phyloP scores from a whole-genome alignment of 2,329 filamentous ascomycete genomes.

The Penicillium concentricum region DNA sequence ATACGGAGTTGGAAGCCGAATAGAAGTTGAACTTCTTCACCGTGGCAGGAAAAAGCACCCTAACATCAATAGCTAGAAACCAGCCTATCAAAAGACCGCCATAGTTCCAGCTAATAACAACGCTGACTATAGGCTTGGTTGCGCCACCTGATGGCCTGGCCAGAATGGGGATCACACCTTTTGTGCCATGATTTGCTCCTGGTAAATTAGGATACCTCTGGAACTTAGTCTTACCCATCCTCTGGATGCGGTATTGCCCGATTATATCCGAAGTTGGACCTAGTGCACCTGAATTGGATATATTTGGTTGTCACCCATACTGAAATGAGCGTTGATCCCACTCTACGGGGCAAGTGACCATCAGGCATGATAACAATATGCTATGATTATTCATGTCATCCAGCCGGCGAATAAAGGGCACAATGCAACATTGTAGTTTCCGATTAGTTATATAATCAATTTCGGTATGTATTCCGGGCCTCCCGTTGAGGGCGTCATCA shows the following conservation, averaged over 20 bases:
- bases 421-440: accelerated
- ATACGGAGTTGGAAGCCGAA: background rate
- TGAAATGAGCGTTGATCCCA: no score
- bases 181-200: no score
- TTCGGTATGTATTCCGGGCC: background rate
- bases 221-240: background rate
- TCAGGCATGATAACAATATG: no score
- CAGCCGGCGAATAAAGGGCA: background rate
- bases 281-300: background rate
- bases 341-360: background rate
- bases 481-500: background rate
- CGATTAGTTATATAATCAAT: background rate
- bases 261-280: no score
- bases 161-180: no score
- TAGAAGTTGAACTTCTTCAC: background rate
- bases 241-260: background rate
- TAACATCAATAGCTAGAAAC: no score
- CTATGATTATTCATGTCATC: background rate
- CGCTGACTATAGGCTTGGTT: background rate
- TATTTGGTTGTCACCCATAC: no score
- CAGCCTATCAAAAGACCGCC: no score
- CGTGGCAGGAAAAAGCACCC: no score
- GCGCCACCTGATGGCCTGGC: background rate
- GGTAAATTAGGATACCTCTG: no score
- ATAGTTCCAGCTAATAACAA: no score